Evolutionary conservation across 2,329 filamentous ascomycete species (phyloP).

Genomic region (Dothistroma pini): DNA sequence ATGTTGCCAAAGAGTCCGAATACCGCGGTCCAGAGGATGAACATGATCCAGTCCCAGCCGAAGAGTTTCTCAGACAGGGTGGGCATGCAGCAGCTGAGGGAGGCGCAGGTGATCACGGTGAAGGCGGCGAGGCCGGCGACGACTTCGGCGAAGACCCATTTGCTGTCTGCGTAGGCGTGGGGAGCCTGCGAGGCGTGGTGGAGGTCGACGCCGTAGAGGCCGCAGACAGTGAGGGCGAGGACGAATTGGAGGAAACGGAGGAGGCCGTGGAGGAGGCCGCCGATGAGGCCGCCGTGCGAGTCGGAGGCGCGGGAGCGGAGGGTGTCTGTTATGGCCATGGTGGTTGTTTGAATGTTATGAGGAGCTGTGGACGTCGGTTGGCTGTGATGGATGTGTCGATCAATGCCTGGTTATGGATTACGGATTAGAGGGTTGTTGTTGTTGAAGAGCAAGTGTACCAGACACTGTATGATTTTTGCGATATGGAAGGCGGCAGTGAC

Average conservation of each 20-base stretch:
- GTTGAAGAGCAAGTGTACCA: background rate
- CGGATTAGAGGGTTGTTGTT: background rate
- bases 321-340: slow-evolving; percentile 28
- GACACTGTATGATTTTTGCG: slow-evolving; percentile 3
- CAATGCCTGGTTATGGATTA: background rate
- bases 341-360: background rate
- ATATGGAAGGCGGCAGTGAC: background rate
- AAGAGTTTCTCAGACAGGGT: slow-evolving; percentile 49
- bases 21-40: slow-evolving; percentile 73
- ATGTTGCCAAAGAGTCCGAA: slow-evolving; percentile 82
- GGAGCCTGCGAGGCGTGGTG: slow-evolving; percentile 50
- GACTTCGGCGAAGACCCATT: slow-evolving; percentile 78
- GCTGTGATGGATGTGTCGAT: background rate
- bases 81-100: slow-evolving; percentile 55
- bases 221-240: slow-evolving; percentile 71
- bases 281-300: slow-evolving; percentile 31
- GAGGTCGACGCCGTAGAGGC: slow-evolving; percentile 72
- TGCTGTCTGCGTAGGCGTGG: slow-evolving; percentile 53
- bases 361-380: background rate
- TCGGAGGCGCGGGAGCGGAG: slow-evolving; percentile 17
- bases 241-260: slow-evolving; percentile 75
- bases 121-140: slow-evolving; percentile 63
- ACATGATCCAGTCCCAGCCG: slow-evolving; percentile 67
- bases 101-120: slow-evolving; percentile 58
- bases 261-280: slow-evolving; percentile 53